Evolutionary conservation across 1,284 basidiomycete species (phyloP).

Genomic region (Microbotryomycetes sp.): DNA sequence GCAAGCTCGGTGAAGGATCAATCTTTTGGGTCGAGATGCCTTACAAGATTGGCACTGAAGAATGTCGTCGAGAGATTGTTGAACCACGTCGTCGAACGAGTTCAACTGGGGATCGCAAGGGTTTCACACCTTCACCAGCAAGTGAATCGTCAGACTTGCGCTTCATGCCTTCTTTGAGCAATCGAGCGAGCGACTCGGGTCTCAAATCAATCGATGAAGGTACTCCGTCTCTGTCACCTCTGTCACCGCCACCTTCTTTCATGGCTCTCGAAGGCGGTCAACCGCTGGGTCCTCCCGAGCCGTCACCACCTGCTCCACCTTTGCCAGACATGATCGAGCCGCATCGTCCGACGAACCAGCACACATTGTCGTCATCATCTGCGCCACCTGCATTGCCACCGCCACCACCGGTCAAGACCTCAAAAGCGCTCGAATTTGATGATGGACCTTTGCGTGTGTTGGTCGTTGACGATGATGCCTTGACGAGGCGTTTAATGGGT

Average conservation of each 20-base stretch:
- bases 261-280: background rate
- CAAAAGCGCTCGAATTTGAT: constrained; percentile 18
- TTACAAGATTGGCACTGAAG: constrained; percentile 27
- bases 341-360: background rate
- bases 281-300: background rate
- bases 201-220: background rate
- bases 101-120: background rate
- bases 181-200: background rate
- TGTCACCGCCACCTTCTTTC: background rate
- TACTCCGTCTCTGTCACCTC: background rate
- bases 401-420: background rate
- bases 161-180: background rate
- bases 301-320: background rate
- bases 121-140: background rate
- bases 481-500: constrained; percentile 76
- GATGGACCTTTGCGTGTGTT: constrained; percentile 42
- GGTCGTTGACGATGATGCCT: constrained; percentile 50
- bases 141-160: background rate
- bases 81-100: background rate
- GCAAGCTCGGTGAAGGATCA: constrained; percentile 43
- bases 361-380: background rate
- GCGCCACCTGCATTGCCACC: background rate
- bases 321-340: background rate
- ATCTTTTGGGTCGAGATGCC: constrained; percentile 71
- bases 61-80: background rate